Evolutionary conservation across 306 rosid species (phyloP), one percentile per base, ranked within the genome.

Genomic region (Cicer chorassanicum): DNA sequence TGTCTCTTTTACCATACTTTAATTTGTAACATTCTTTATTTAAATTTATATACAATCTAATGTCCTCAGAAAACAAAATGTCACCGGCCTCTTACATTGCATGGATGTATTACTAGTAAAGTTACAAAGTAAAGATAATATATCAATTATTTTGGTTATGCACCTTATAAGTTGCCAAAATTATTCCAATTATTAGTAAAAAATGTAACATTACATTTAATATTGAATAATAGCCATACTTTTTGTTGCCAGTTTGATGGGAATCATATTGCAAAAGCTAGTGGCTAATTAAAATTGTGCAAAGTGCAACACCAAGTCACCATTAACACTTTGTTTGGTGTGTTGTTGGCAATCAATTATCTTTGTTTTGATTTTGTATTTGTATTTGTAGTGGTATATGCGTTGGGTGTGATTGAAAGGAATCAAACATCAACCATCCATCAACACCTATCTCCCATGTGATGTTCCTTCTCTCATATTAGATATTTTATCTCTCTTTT

Each of bases 341-440:
- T 42, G 40, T 8, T 43, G 12, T 55, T 76, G 67, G 73, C 51
- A 43, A 74, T 75, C 43, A 61, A 74, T 68, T 46, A n/a, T 67
- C 8, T 48, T 18, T 9, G 15, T 8, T 21, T 56, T 65, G 44
- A 21, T 8, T 40, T 38, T 65, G 45, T 29, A 24, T 59, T 46
- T 68, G 54, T 43, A 10, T 46, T 48, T 45, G 38, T 21, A 29
- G 36, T 57, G 73, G 54, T 40, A 60, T 15, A 9, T 54, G 79
- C 62, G 68, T 56, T 24, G 65, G 34, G 11, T 79, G 81, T 75
- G 81, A 81, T 70, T 75, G 89, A 84, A 65, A 62, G 70, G 68
- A 72, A 74, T 72, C 81, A 73, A 39, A 68, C 83, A 82, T 83
- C 83, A 56, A 57, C 78, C 83, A 44, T 75, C 85, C 78, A 76